These are phyloP conservation scores for Tilletia horrida DNA, from an alignment of 1,284 basidiomycete species.

Conservation along the genomic window DNA sequence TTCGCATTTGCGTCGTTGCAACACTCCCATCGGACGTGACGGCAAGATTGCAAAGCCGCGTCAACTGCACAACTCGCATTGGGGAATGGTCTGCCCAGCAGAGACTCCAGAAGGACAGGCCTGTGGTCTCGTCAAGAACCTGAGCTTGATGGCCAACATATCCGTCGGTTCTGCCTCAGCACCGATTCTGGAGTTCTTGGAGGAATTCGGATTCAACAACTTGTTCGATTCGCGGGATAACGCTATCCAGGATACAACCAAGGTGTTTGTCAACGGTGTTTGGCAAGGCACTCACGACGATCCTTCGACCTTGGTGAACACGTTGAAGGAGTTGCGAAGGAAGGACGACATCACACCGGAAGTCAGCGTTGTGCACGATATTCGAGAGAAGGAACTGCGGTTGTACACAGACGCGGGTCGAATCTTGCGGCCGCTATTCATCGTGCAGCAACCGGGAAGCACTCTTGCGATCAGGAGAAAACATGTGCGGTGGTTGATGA, in stretches of 20 bases:
- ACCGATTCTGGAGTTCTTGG: conserved; percentile 95
- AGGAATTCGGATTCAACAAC: conserved; percentile 72
- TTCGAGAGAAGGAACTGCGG: conserved; percentile 88
- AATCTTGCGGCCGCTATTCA: conserved; percentile 92
- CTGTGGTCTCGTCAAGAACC: conserved; percentile 97
- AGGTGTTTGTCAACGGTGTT: conserved; percentile 98
- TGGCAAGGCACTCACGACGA: conserved; percentile 99
- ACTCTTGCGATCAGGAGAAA: conserved; percentile 75
- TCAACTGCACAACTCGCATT: conserved; percentile 98
- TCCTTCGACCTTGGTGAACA: conserved; percentile 80
- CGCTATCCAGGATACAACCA: conserved; percentile 62
- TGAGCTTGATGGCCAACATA: conserved; percentile 95
- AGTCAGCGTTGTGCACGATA: conserved; percentile 94
- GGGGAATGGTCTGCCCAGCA: conserved; percentile 96
- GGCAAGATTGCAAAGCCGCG: conserved; percentile 99
- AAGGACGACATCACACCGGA: conserved; percentile 95
- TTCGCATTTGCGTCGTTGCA: conserved; percentile 94
- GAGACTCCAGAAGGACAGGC: conserved; percentile 99
- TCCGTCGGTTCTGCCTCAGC: conserved; percentile 94
- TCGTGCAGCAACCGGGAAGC: conserved; percentile 76
- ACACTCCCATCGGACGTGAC: conserved; percentile 95
- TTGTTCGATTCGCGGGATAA: conserved; percentile 51
- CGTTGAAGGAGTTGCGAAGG: conserved; percentile 83
- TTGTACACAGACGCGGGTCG: conserved; percentile 95
- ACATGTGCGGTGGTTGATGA: conserved; percentile 72